Evolutionary conservation across 768 basidiomycete genomes (phyloP).

Genomic region (Lactarius pseudohatsudake): DNA sequence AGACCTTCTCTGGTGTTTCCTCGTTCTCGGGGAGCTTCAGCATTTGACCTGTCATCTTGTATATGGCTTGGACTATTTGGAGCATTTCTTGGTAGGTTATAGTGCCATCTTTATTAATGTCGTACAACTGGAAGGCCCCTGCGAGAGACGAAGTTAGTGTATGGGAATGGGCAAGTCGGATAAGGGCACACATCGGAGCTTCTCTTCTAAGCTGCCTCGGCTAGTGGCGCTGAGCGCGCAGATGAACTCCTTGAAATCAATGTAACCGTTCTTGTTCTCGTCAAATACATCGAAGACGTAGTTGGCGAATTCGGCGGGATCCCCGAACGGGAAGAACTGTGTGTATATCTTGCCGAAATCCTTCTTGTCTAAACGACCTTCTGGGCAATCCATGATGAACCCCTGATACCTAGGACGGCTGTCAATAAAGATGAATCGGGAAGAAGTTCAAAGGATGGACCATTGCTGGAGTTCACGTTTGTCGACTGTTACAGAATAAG

Average conservation of each 20-base stretch:
- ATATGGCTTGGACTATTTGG: conserved; percentile 95
- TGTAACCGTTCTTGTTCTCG: conserved; percentile 91
- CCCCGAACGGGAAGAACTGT: conserved; percentile 99
- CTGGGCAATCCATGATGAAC: conserved; percentile 97
- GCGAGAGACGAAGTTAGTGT: conserved; percentile 25
- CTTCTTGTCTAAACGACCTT: conserved; percentile 91
- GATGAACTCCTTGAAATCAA: conserved; percentile 99
- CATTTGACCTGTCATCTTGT: conserved; percentile 99
- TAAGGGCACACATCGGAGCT: conserved; percentile 82
- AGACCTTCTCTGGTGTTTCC: conserved; percentile 98
- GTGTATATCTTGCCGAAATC: conserved; percentile 98
- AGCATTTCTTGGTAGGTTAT: conserved; percentile 99
- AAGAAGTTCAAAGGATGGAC: conserved; percentile 39
- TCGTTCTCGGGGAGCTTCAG: conserved; percentile 97
- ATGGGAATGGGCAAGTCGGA: background rate
- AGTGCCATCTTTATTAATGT: conserved; percentile 96
- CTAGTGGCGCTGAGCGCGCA: conserved; percentile 95
- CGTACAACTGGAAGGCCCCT: conserved; percentile 99
- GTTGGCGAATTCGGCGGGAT: conserved; percentile 94
- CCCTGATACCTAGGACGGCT: conserved; percentile 84
- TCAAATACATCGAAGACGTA: conserved; percentile 99
- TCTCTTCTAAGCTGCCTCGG: conserved; percentile 92
- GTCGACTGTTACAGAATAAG: conserved; percentile 59
- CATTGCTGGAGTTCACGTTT: conserved; percentile 97
- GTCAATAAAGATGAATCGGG: conserved; percentile 21